Conservation (phyloP, 139 green algal genomes). For the Gonium pectorale region DNA sequence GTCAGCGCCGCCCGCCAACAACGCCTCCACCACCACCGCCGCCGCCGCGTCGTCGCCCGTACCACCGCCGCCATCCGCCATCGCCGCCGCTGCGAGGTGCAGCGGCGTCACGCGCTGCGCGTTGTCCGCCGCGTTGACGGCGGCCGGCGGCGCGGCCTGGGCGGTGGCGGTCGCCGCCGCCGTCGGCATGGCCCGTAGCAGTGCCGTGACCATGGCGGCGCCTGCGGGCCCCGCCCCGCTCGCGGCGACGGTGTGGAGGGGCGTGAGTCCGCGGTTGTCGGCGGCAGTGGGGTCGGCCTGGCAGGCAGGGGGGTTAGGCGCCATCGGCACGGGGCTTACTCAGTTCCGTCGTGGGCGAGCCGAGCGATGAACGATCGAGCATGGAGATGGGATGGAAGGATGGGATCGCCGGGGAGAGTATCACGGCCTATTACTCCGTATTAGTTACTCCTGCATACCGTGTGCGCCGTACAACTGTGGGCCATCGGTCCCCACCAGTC, state of each 20-base stretch:
- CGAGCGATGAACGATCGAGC: not conserved
- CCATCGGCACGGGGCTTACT: too few species aligned
- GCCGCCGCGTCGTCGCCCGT: not conserved
- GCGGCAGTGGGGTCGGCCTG: slow-evolving; percentile 21
- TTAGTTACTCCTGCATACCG: too few species aligned
- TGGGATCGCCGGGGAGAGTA: too few species aligned
- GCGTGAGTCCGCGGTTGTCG: slow-evolving; percentile 29
- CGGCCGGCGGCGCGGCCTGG: not conserved
- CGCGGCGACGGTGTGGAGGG: slow-evolving; percentile 24
- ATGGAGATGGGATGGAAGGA: not conserved
- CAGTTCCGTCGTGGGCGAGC: too few species aligned
- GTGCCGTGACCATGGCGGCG: too few species aligned
- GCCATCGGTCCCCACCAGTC: too few species aligned
- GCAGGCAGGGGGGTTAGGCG: not conserved
- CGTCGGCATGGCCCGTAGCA: slow-evolving; percentile 16
- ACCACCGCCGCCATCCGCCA: not conserved
- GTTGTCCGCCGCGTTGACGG: not conserved
- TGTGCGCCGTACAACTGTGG: not conserved
- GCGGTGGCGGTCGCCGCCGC: not conserved
- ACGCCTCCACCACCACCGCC: not conserved
- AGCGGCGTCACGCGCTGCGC: slow-evolving; percentile 33
- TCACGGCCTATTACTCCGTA: too few species aligned
- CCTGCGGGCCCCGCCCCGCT: not conserved
- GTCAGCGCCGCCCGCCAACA: slow-evolving; percentile 28
- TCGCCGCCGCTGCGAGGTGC: slow-evolving; percentile 23